A percentile compares a stretch with the other conserved stretches of the same genome.
Conservation (phyloP, 371 early-diverging fungal species). For the Parasitella parasitica region DNA sequence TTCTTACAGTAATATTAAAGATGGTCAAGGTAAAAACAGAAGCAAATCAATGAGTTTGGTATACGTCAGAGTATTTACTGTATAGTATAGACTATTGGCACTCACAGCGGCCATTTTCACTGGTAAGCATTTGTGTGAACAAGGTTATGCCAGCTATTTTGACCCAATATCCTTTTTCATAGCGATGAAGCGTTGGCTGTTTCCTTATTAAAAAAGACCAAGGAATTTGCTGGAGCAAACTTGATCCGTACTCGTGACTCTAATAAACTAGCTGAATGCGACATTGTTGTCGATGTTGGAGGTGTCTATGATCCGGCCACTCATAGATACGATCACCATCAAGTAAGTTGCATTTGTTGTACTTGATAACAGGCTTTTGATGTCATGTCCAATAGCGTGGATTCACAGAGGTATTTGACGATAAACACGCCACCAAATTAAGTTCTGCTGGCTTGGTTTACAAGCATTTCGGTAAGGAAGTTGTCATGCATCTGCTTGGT, state of each 20-base stretch:
- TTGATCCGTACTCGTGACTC: constrained; percentile 91
- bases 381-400: constrained; percentile 58
- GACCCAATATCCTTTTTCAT: neutral
- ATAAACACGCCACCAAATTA: constrained; percentile 78
- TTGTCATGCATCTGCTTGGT: constrained; percentile 64
- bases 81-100: constrained; percentile 62
- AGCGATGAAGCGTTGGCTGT: constrained; percentile 96
- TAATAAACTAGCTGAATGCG: constrained; percentile 73
- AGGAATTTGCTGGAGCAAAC: constrained; percentile 68
- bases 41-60: neutral
- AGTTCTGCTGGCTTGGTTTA: constrained; percentile 92
- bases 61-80: neutral
- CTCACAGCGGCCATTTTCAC: constrained; percentile 89
- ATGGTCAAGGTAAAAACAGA: constrained; percentile 24
- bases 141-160: no score
- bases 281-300: constrained; percentile 98
- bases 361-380: no score
- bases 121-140: no score
- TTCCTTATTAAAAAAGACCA: constrained; percentile 77
- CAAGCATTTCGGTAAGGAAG: constrained; percentile 90
- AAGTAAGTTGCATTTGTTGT: constrained; percentile 40
- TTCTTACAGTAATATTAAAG: constrained; percentile 21
- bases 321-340: constrained; percentile 96
- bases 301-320: constrained; percentile 85
- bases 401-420: constrained; percentile 87